A percentile compares a stretch with the other conserved stretches of the same genome.
phyloP scores from a whole-genome alignment of 306 rosid species.

The Lathyrus sativus region DNA sequence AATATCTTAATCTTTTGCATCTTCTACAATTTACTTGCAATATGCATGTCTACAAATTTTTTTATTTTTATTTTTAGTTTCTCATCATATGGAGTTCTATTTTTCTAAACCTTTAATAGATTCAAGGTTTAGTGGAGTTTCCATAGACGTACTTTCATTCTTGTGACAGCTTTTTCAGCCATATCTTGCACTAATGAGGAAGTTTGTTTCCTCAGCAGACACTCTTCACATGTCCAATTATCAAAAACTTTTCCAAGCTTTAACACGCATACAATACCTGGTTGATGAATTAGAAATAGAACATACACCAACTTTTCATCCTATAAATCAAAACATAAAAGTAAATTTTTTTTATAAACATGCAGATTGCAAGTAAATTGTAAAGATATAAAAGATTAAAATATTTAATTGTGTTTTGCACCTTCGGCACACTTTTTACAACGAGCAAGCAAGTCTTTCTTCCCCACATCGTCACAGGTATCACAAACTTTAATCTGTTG shows the following conservation, averaged over 20 bases:
- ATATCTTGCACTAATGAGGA: slow-evolving; percentile 6
- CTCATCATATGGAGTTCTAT: too few species aligned
- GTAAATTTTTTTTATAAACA: not conserved
- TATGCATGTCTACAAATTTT: not conserved
- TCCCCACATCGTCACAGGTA: slow-evolving; percentile 41
- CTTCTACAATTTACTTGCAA: not conserved
- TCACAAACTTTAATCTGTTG: slow-evolving; percentile 47
- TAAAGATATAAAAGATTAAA: not conserved
- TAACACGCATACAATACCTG: slow-evolving; percentile 44
- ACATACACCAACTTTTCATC: too few species aligned
- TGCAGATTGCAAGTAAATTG: not conserved
- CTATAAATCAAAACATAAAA: too few species aligned
- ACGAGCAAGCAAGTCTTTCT: slow-evolving; percentile 21
- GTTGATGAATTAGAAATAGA: slow-evolving; percentile 8
- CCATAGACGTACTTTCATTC: not conserved
- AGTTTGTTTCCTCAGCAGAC: slow-evolving; percentile 29
- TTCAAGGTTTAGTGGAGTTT: too few species aligned
- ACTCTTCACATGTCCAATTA: slow-evolving; percentile 49
- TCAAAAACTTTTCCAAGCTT: slow-evolving; percentile 20
- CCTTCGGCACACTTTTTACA: slow-evolving; percentile 46
- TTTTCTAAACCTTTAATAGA: too few species aligned
- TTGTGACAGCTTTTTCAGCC: not conserved
- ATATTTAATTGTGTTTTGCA: slow-evolving; percentile 39
- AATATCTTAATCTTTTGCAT: slow-evolving; percentile 6
- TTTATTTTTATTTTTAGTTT: too few species aligned